Percentiles rank a stretch among this genome's conserved stretches.
These are phyloP conservation scores for Quercus agrifolia DNA, from an alignment of 306 rosid genomes.

Conservation along the genomic window DNA sequence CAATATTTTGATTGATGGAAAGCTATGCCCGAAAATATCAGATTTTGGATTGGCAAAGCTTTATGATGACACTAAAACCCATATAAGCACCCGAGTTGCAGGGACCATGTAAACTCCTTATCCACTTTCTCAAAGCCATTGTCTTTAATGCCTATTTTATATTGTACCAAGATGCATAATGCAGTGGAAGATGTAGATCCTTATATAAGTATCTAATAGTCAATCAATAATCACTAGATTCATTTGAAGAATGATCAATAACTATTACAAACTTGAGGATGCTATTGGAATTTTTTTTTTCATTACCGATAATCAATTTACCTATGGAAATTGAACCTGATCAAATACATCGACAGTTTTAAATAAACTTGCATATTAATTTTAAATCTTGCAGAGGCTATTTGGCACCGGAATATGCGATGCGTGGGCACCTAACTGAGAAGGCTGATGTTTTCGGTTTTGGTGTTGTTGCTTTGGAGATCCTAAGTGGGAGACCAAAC, in stretches of 20 bases:
- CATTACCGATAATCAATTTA: too few relatives aligned
- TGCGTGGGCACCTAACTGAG: slow-evolving; percentile 87
- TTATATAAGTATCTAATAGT: too few relatives aligned
- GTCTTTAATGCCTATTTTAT: too few relatives aligned
- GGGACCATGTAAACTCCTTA: slow-evolving; percentile 58
- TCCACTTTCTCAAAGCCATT: too few relatives aligned
- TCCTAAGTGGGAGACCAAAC: slow-evolving; percentile 72
- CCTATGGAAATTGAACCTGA: too few relatives aligned
- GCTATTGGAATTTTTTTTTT: too few relatives aligned
- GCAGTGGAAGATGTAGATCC: too few relatives aligned
- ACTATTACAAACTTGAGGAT: too few relatives aligned
- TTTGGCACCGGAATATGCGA: slow-evolving; percentile 85
- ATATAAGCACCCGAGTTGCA: slow-evolving; percentile 67
- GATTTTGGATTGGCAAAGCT: slow-evolving; percentile 81
- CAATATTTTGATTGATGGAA: slow-evolving; percentile 62
- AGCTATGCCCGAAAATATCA: slow-evolving; percentile 66
- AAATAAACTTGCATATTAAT: neutral
- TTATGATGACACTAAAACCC: slow-evolving; percentile 70
- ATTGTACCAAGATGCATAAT: too few relatives aligned
- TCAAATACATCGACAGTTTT: too few relatives aligned
- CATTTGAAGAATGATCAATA: too few relatives aligned
- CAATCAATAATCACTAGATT: too few relatives aligned
- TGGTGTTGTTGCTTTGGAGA: slow-evolving; percentile 78
- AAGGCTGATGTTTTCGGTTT: slow-evolving; percentile 79
- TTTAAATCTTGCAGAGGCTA: slow-evolving; percentile 53